phyloP scores from a whole-genome alignment of 495 filamentous ascomycete species.

The Penicillium verhagenii region DNA sequence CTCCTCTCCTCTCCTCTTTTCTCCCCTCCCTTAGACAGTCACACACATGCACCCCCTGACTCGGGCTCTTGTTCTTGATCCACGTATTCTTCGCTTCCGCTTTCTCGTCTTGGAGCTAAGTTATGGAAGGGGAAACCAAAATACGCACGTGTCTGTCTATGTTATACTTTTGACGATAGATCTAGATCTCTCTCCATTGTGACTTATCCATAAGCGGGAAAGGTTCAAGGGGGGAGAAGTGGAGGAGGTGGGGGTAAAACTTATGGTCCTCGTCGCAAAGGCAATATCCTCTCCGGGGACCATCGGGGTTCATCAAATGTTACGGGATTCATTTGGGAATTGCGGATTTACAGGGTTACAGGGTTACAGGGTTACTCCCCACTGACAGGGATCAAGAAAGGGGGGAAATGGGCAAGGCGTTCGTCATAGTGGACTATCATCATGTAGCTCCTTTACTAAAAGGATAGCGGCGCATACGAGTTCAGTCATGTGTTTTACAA shows the following conservation, averaged over 20 bases:
- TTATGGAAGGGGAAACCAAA: background rate
- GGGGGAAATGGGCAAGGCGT: background rate
- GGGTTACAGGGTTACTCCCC: too few relatives aligned
- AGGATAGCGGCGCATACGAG: background rate
- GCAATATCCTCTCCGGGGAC: background rate
- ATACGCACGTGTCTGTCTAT: background rate
- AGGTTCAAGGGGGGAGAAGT: background rate
- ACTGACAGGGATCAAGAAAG: too few relatives aligned
- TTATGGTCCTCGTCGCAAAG: background rate
- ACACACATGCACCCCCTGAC: background rate
- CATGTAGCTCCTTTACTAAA: background rate
- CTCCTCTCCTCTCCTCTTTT: too few relatives aligned
- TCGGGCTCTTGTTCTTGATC: background rate
- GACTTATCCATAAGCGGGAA: background rate
- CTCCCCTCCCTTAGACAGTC: too few relatives aligned
- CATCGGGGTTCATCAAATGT: background rate
- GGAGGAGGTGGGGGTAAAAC: too few relatives aligned
- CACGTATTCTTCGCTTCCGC: too few relatives aligned
- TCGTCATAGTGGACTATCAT: conserved; percentile 5
- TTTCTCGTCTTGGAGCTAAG: background rate
- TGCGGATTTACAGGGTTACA: background rate
- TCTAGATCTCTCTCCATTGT: background rate
- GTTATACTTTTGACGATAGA: background rate
- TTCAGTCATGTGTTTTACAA: background rate
- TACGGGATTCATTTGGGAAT: background rate